phyloP scores from a whole-genome alignment of 2,329 filamentous ascomycete genomes.

The Pyrenochaeta sp. region DNA sequence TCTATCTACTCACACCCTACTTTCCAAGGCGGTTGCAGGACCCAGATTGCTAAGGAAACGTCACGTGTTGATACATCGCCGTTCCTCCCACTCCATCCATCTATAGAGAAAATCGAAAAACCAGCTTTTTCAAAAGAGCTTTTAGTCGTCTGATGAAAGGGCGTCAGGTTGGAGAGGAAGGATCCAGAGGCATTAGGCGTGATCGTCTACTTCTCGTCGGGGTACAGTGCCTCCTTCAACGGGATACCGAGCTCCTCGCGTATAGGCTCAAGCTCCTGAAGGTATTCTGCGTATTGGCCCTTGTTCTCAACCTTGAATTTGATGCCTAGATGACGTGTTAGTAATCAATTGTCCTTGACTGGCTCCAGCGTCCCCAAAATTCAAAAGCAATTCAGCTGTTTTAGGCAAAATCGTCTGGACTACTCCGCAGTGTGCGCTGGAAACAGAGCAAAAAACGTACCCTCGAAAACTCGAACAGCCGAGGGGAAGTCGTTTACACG shows the following conservation, averaged over 20 bases:
- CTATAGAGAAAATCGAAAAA: constrained; percentile 30
- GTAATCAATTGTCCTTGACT: constrained; percentile 20
- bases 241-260: constrained; percentile 91
- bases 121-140: constrained; percentile 30
- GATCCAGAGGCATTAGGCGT: constrained; percentile 17
- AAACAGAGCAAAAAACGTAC: constrained; percentile 60
- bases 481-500: constrained; percentile 99
- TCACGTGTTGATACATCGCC: constrained; percentile 38
- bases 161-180: constrained; percentile 13
- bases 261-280: constrained; percentile 89
- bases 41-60: constrained; percentile 27
- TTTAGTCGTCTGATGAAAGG: constrained; percentile 21
- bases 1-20: constrained; percentile 15
- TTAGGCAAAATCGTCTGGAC: not conserved
- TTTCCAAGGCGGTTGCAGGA: constrained; percentile 8
- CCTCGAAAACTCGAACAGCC: constrained; percentile 97
- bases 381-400: too few relatives aligned
- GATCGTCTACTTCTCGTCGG: constrained; percentile 54
- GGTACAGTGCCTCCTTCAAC: constrained; percentile 93
- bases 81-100: constrained; percentile 24
- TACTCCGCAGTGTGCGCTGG: not conserved
- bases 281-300: constrained; percentile 95
- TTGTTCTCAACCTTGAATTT: constrained; percentile 99
- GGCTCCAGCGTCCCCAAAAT: too few relatives aligned
- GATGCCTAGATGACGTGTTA: constrained; percentile 70